Evolutionary conservation across 345 rosid species (phyloP).

Genomic region (Brassica cretica): DNA sequence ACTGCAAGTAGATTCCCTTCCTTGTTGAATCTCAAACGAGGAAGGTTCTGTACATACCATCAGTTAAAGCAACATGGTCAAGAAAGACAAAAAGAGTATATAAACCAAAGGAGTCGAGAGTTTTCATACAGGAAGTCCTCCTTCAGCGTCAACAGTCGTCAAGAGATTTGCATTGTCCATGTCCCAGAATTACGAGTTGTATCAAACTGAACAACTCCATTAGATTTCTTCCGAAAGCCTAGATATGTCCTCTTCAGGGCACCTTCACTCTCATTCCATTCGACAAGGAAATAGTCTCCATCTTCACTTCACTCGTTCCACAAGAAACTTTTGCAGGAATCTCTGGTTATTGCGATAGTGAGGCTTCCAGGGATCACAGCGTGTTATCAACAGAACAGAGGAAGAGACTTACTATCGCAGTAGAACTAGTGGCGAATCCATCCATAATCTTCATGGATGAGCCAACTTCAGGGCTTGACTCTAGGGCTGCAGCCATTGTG

Average conservation of each 20-base stretch:
- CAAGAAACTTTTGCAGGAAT: conserved; percentile 44
- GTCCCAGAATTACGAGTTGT: conserved; percentile 74
- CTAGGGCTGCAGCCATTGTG: no score
- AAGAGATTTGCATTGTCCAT: conserved; percentile 61
- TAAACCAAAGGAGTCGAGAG: neutral
- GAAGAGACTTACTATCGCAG: no score
- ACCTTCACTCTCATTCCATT: conserved; percentile 86
- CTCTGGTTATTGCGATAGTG: no score
- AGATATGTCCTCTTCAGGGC: conserved; percentile 60
- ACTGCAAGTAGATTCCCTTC: conserved; percentile 68
- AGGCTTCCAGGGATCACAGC: no score
- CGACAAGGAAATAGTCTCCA: conserved; percentile 72
- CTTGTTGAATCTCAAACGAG: conserved; percentile 71
- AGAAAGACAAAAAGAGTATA: neutral
- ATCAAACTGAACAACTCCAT: conserved; percentile 68
- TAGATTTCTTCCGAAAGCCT: conserved; percentile 65
- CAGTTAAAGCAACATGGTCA: neutral
- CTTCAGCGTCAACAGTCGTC: conserved; percentile 63
- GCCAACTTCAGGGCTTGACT: no score
- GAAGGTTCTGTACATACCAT: neutral
- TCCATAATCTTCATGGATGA: no score
- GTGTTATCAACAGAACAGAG: no score
- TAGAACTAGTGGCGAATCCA: no score
- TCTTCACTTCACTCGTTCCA: conserved; percentile 67
- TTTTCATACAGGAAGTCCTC: conserved; percentile 59